Evolutionary conservation across 148 eudicot species (phyloP).

Genomic region (Amaranthus hypochondriacus): DNA sequence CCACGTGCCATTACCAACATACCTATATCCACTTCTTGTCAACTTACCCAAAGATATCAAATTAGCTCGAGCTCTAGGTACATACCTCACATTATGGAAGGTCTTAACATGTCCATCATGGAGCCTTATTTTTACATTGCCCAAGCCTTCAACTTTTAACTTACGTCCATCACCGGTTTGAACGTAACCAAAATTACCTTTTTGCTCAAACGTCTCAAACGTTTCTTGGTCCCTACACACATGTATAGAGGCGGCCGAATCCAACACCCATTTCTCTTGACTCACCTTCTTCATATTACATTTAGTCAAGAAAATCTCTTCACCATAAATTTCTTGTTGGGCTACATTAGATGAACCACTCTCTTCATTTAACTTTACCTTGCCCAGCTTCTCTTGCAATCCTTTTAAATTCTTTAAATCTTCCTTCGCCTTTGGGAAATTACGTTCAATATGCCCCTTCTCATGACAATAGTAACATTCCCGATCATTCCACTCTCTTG

Average conservation of each 20-base stretch:
- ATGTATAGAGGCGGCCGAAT: too few relatives aligned
- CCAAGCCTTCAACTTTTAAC: background rate
- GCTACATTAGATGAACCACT: too few relatives aligned
- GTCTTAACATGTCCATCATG: background rate
- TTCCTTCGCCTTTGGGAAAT: background rate
- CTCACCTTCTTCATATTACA: too few relatives aligned
- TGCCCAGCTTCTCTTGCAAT: background rate
- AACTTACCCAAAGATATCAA: slow-evolving; percentile 6
- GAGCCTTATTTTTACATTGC: background rate
- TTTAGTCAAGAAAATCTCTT: too few relatives aligned
- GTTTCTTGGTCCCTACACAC: too few relatives aligned
- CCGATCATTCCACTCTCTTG: background rate
- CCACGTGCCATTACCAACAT: slow-evolving; percentile 6
- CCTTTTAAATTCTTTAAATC: background rate
- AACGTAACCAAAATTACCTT: too few relatives aligned
- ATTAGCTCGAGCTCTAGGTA: background rate
- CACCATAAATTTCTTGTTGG: too few relatives aligned
- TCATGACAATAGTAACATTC: slow-evolving; percentile 2
- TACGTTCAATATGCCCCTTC: background rate
- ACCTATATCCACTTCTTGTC: slow-evolving; percentile 1
- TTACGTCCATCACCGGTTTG: too few relatives aligned
- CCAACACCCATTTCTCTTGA: too few relatives aligned
- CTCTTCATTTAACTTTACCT: background rate
- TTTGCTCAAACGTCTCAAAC: too few relatives aligned
- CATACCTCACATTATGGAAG: background rate